A percentile compares a stretch with the other conserved stretches of the same genome.
Evolutionary conservation across 1,284 basidiomycete genomes (phyloP).

Genomic region (Cutaneotrichosporon cyanovorans): DNA sequence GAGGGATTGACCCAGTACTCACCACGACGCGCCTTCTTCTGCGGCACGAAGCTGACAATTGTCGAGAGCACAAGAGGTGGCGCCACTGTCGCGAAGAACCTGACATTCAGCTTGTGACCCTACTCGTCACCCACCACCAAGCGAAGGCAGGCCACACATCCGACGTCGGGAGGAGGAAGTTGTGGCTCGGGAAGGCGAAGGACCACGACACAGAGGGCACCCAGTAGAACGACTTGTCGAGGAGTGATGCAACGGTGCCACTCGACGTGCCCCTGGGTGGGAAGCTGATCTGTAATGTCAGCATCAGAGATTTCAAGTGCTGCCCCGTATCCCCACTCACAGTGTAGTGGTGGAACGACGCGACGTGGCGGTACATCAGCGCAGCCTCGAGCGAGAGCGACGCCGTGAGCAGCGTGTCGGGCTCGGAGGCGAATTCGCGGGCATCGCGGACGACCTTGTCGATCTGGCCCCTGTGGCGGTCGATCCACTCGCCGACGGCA

Average conservation of each 20-base stretch:
- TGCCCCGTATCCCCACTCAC: slow-evolving; percentile 7
- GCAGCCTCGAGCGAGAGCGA: slow-evolving; percentile 29
- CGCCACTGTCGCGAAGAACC: slow-evolving; percentile 37
- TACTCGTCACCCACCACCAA: slow-evolving; percentile 33
- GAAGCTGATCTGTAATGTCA: slow-evolving; percentile 25
- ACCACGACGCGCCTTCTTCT: slow-evolving; percentile 15
- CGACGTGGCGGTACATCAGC: slow-evolving; percentile 30
- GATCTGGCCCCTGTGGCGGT: slow-evolving; percentile 13
- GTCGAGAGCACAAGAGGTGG: slow-evolving; percentile 37
- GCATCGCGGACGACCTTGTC: slow-evolving; percentile 18
- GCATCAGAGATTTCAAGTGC: neutral
- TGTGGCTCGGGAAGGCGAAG: slow-evolving; percentile 27
- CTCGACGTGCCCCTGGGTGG: slow-evolving; percentile 23
- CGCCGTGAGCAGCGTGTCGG: slow-evolving; percentile 25
- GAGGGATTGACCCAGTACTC: no score
- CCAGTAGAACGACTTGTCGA: slow-evolving; percentile 39
- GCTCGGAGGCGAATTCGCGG: slow-evolving; percentile 23
- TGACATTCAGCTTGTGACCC: slow-evolving; percentile 7
- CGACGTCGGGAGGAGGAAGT: slow-evolving; percentile 16
- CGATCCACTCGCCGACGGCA: slow-evolving; percentile 14
- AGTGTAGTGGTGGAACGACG: slow-evolving; percentile 35
- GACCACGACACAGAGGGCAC: slow-evolving; percentile 27
- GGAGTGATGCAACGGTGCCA: slow-evolving; percentile 28
- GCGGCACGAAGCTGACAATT: slow-evolving; percentile 37
- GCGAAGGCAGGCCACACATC: slow-evolving; percentile 34